Evolutionary conservation across 176 grass and related monocot genomes (phyloP), one percentile per base, ranked within the genome.

Genomic region (Thinopyrum elongatum): DNA sequence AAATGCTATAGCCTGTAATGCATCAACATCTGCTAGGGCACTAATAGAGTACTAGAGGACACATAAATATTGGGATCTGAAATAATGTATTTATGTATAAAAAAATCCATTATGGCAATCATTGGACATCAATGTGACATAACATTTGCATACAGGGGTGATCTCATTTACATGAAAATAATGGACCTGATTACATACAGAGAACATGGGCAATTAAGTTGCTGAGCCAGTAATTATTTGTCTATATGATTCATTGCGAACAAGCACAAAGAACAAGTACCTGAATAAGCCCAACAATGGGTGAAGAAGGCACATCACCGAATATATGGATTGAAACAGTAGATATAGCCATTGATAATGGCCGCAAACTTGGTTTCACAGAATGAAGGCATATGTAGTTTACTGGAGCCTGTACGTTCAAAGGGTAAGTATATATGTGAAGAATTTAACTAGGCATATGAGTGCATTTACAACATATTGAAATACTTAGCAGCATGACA

Each of bases 251-350:
- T 30, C 44, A 81, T 17, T 44, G 8, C 9, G 16, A 84, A 49
- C 49, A 77, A 75, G 47, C 7, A 70, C 72, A 88, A 88, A 25
- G 33, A 79, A 62, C 17, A 81, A 26, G 77, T 76, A 99, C 97
- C 97, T 99, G 88, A 79, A 99, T 78, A 91, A 96, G 41, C 41
- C 97, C 97, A 87, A 99, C 97, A 62, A 99, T 77, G 77, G 97
- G 97, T 61, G 97, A 96, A 79, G 97, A 99, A 73, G 97, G 97
- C 41, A 99, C 97, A 78, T 99, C 97, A 74, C 97, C 97, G 75
- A 99, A 99, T 94, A 99, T 94, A 85, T 99, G 97, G 76, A 99
- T 99, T 26, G 94, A 87, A 90, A 99, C 97, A 78, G 97, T 99
- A 36, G 97, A 99, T 80, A 99, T 92, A 3, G 97, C 97, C 94